Base-by-base conservation (phyloP, 2,329 filamentous ascomycete species). In the Xylariaceae sp. region DNA sequence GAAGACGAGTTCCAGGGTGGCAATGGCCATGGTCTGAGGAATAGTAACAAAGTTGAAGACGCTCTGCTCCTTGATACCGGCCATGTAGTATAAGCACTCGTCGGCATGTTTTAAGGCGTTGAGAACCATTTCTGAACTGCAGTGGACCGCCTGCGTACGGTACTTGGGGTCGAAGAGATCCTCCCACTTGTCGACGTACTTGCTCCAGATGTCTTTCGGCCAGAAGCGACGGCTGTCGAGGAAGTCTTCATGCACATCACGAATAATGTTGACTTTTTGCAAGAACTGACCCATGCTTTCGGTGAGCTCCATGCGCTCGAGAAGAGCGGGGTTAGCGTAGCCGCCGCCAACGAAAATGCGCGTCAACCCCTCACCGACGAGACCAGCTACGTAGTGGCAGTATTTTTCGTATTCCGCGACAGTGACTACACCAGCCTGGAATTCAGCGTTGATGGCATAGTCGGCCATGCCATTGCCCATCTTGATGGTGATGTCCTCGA, bases 391-490 rank as follows among this genome's bases (percentile, higher is more conserved):
- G 72, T 97, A 97, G 75, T 96, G 92, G 77, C 94, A 99, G 80
- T 99, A 99, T 57, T 92, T 79, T 77, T 99, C 92, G 74, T 97
- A 99, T 68, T 97, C 92, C 55, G 88, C 82, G 67, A 96, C 77
- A 0, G 89, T 93, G 71, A 91, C 82, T 60, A 97, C 88, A 52
- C 91, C 91, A 61, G 91, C 85, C 65, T 83, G 78, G 75, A 89
- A 83, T 68, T 94, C 90, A 11, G 90, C 87, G 69, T 95, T 94
- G 66, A 89, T 81, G 47, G 85, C 89, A 73, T 96, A 99, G 76
- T 99, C 93, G 34, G 94, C 94, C 94, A 99, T 99, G 67, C 94
- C 94, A 71, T 97, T 92, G 64, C 92, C 93, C 94, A 99, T 99
- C 77, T 91, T 89, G 71, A 87, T 80, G 37, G 92, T 91, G 71